Evolutionary conservation across 2,329 filamentous ascomycete genomes (phyloP).

Genomic region (Pezicula carpinea): DNA sequence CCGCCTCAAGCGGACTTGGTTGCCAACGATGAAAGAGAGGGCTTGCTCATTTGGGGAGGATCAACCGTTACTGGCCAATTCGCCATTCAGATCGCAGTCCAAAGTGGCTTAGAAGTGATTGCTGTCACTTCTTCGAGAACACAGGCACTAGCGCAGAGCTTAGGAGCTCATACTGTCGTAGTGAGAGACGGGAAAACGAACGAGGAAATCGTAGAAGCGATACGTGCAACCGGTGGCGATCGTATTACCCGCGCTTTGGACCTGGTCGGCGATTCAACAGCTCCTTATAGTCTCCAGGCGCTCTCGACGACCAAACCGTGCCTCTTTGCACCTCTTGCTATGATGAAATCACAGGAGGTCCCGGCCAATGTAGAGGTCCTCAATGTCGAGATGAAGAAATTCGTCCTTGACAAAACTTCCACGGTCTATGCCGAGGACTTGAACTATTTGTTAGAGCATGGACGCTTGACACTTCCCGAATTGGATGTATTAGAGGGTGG

Average conservation of each 20-base stretch:
- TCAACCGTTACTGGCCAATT: conserved; percentile 38
- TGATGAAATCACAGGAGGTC: conserved; percentile 26
- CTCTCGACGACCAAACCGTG: conserved; percentile 23
- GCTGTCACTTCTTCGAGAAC: conserved; percentile 31
- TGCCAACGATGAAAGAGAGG: neutral
- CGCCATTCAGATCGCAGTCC: conserved; percentile 33
- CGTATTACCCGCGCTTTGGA: conserved; percentile 32
- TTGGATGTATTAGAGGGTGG: conserved; percentile 31
- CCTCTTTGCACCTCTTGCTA: conserved; percentile 32
- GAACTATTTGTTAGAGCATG: conserved; percentile 27
- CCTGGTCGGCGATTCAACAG: conserved; percentile 33
- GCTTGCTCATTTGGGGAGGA: conserved; percentile 35
- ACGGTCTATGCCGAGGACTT: conserved; percentile 27
- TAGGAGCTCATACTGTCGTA: conserved; percentile 32
- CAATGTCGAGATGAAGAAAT: conserved; percentile 36
- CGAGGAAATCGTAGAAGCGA: conserved; percentile 29
- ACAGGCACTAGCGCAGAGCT: conserved; percentile 20
- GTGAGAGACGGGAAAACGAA: conserved; percentile 30
- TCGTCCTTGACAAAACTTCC: conserved; percentile 29
- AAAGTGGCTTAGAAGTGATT: conserved; percentile 32
- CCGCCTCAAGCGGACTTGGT: neutral
- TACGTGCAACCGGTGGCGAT: conserved; percentile 22
- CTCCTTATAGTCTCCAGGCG: conserved; percentile 22
- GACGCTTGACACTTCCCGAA: conserved; percentile 27
- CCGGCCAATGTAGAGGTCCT: conserved; percentile 28